phyloP scores from a whole-genome alignment of 2,329 filamentous ascomycete species.

The Paecilomyces niveus region DNA sequence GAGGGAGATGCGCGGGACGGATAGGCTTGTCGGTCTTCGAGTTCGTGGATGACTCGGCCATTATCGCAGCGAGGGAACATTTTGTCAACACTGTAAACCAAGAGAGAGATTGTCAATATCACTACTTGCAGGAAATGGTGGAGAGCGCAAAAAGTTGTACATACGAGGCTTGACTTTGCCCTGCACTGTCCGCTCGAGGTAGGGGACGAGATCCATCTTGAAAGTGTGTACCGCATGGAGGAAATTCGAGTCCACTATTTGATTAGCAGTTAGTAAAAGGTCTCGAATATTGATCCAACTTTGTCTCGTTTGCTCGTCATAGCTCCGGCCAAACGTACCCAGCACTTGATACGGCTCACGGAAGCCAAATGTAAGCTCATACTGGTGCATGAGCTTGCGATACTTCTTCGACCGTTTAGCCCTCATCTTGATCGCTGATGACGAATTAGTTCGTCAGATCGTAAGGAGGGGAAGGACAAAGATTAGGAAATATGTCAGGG shows the following conservation, averaged over 20 bases:
- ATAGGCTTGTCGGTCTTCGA: conserved; percentile 32
- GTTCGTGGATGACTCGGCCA: conserved; percentile 31
- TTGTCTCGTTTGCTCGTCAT: not conserved
- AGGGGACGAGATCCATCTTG: conserved; percentile 79
- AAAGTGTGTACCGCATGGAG: conserved; percentile 72
- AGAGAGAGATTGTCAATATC: conserved; percentile 17
- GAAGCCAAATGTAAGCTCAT: conserved; percentile 80
- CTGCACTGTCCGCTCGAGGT: conserved; percentile 75
- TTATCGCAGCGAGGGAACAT: conserved; percentile 40
- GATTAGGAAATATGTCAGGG: not conserved
- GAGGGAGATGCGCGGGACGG: conserved; percentile 37
- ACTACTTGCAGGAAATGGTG: not conserved
- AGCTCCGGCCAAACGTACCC: conserved; percentile 37
- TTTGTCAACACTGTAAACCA: conserved; percentile 67
- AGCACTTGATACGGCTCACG: conserved; percentile 91
- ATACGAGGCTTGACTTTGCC: conserved; percentile 75
- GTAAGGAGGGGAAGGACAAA: not conserved
- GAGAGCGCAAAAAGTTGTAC: conserved; percentile 19
- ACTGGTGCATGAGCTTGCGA: conserved; percentile 89
- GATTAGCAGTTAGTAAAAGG: conserved; percentile 10
- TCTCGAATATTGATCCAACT: conserved; percentile 3
- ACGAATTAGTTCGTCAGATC: not conserved
- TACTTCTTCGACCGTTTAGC: conserved; percentile 67
- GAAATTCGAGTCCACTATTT: conserved; percentile 71
- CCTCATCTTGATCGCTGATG: conserved; percentile 48